Percentiles rank a stretch among this genome's conserved stretches.
phyloP scores from a whole-genome alignment of 345 rosid species.

The Gossypium raimondii region DNA sequence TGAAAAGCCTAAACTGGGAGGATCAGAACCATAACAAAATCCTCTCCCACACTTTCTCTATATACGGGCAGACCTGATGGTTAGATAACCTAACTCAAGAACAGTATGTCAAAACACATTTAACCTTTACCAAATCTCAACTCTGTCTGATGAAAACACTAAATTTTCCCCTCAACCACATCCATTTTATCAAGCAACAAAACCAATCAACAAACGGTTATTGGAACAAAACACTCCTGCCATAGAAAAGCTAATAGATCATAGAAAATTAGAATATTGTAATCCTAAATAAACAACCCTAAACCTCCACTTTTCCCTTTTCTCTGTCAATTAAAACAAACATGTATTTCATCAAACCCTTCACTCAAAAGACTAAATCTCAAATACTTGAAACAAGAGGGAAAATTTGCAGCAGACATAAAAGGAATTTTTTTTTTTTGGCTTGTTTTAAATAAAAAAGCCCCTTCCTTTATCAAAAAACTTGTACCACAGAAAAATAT shows the following conservation, averaged over 20 bases:
- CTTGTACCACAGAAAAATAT: not conserved
- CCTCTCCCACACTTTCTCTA: not conserved
- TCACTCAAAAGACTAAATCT: not conserved
- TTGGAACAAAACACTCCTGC: not conserved
- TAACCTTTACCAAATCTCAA: not conserved
- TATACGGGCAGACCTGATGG: not conserved
- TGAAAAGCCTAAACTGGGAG: not conserved
- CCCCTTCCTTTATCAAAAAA: not conserved
- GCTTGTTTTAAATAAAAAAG: not conserved
- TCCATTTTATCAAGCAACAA: not conserved
- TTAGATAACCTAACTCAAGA: not conserved
- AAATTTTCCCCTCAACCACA: not conserved
- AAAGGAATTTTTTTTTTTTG: not conserved
- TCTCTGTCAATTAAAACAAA: not conserved
- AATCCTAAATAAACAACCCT: not conserved
- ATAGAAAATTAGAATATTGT: not conserved
- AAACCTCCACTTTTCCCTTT: not conserved
- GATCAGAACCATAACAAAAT: not conserved
- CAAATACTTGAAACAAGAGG: not conserved
- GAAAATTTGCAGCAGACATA: not conserved
- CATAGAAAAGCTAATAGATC: not conserved
- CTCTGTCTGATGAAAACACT: not conserved
- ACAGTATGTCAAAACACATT: not conserved
- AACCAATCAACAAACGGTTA: not conserved
- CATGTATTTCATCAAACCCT: not conserved